Percentiles rank a stretch among this genome's conserved stretches.
These are phyloP conservation scores for Coffea canephora DNA, from an alignment of 257 asterid species.

Conservation along the genomic window DNA sequence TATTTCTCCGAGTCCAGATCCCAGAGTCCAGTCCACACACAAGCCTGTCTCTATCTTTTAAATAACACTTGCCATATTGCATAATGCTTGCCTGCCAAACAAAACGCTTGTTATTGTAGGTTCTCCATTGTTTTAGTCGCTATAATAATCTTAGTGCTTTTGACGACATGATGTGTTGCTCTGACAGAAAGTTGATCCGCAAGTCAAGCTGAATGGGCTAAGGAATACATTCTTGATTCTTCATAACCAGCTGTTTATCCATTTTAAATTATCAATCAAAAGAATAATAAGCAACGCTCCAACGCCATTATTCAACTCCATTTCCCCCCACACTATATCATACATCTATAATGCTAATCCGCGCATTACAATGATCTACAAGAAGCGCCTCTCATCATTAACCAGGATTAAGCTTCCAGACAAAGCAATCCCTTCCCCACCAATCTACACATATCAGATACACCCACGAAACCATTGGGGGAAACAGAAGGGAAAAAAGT, in stretches of 20 bases:
- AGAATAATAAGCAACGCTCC: neutral
- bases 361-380: slow-evolving; percentile 5
- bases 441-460: neutral
- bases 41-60: neutral
- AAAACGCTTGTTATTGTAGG: neutral
- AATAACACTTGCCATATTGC: neutral
- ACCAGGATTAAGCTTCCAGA: too few species aligned
- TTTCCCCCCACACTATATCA: neutral
- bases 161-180: slow-evolving; percentile 9
- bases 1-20: neutral
- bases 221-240: neutral
- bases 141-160: slow-evolving; percentile 26
- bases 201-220: neutral
- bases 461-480: neutral
- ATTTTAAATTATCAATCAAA: neutral
- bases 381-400: too few species aligned
- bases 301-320: neutral
- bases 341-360: neutral
- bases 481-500: too few species aligned
- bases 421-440: neutral
- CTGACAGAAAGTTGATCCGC: neutral
- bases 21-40: neutral
- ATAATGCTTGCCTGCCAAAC: neutral
- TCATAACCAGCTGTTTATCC: neutral
- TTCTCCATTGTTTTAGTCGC: too few species aligned